Evolutionary conservation across 352 stramenopile genomes (phyloP), one percentile per base, ranked within the genome.

Genomic region (Pythium coloratum): DNA sequence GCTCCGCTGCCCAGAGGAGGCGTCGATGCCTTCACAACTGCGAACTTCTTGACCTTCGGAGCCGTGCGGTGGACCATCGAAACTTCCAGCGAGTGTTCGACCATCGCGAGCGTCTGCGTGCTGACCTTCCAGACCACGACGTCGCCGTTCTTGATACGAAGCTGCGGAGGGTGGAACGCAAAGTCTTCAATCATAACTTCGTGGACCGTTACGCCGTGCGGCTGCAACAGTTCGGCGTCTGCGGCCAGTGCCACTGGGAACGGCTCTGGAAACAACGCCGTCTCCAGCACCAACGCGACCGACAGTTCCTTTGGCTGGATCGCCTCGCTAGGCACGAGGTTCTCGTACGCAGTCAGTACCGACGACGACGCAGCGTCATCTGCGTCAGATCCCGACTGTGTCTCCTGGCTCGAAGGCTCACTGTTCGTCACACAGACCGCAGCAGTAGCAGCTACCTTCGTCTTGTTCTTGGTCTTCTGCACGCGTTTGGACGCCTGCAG

Each of bases 371-470:
- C 36, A 38, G 88, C 81, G 30, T 69, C 38, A 34, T 90, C 80
- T 47, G 89, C 80, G 33, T 69, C 62, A 1, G 82, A 91, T 16
- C 79, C 82, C 3, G 79, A 86, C 66, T 91, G 83, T 16, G 83
- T 91, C 59, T 91, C 83, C 53, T 91, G 83, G 42, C 83, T 91
- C 16, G 83, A 91, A 18, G 75, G 76, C 40, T 79, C 82, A n/a
- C 38, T 40, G 44, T 18, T 18, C 44, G 20, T 32, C 26, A 46
- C 42, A 8, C 40, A 32, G 18, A 47, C 14, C 2, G 33, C 18
- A 0, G 38, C 24, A 18, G 36, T 24, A 30, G 50, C 54, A 16
- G 50, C 36, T 18, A 28, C 24, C 16, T 13, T 5, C 1, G 14
- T n/a, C 44, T 76, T 62, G 50, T 51, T 46, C 55, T 71, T 76